phyloP scores from a whole-genome alignment of 2,329 filamentous ascomycete species.

The Teratosphaeria zuluensis region DNA sequence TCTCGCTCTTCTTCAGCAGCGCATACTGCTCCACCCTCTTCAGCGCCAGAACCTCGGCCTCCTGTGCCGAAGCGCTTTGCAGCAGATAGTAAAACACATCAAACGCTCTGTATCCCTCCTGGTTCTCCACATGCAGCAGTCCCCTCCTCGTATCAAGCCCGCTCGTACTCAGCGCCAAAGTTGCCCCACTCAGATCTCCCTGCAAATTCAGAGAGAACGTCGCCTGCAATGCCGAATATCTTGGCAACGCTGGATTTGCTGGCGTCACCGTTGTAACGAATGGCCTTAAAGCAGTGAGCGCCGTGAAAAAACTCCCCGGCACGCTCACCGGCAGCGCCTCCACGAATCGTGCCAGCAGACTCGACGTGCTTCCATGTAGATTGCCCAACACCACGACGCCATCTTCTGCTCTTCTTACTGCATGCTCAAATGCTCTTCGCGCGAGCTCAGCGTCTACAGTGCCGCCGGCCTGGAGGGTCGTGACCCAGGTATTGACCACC shows the following conservation, averaged over 20 bases:
- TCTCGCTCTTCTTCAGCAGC: constrained; percentile 71
- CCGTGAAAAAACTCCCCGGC: constrained; percentile 64
- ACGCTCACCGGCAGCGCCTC: constrained; percentile 69
- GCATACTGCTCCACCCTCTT: constrained; percentile 67
- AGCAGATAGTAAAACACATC: constrained; percentile 97
- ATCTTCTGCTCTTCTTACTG: constrained; percentile 85
- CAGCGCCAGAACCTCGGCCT: constrained; percentile 78
- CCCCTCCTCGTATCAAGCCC: constrained; percentile 79
- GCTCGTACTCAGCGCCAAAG: constrained; percentile 70
- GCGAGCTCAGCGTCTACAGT: constrained; percentile 74
- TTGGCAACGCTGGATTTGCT: constrained; percentile 73
- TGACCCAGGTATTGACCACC: constrained; percentile 93
- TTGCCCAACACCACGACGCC: constrained; percentile 86
- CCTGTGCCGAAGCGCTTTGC: constrained; percentile 81
- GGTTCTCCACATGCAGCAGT: constrained; percentile 66
- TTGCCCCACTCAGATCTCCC: constrained; percentile 67
- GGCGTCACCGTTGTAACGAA: constrained; percentile 84
- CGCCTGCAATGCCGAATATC: constrained; percentile 71
- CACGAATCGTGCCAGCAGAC: constrained; percentile 71
- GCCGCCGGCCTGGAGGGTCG: constrained; percentile 63
- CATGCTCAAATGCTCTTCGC: constrained; percentile 88
- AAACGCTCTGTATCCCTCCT: constrained; percentile 81
- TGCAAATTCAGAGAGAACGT: constrained; percentile 72
- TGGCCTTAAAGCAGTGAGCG: constrained; percentile 71
- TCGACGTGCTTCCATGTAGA: constrained; percentile 79